Base-by-base conservation (phyloP, 2,329 filamentous ascomycete genomes). In the Aspergillus brasiliensis region DNA sequence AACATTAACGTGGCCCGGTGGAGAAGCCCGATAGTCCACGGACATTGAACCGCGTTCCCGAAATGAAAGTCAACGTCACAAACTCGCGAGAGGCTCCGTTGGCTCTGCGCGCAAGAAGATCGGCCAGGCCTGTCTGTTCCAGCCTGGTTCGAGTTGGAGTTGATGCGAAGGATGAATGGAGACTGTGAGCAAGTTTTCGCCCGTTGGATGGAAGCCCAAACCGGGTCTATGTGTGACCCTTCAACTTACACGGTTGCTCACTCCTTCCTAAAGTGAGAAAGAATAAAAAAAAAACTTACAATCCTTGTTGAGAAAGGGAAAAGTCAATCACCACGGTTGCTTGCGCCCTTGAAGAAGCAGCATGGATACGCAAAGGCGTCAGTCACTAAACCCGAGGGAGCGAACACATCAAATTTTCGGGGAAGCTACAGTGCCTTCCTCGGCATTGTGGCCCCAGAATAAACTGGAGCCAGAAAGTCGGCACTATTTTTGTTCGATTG, bases 1-100 rank as follows among this genome's bases (percentile, higher is more conserved):
- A 46, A 58, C 52, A 56, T 52, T 62, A 62, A 65, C 62, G 63
- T 66, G 57, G 62, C 57, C 59, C 40, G 58, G 67, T 68, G 66
- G 66, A 60, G 65, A 62, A 63, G 54, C 58, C 55, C 57, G 60
- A 66, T 63, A 64, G 58, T 55, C 61, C 56, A 60, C 59, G 65
- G 63, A 58, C 57, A 63, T 65, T 67, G 63, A 58, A 62, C 63
- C 62, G 65, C 57, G 54, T 61, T 58, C 61, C 65, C 66, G 66
- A 67, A 68, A 68, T 62, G 63, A 67, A 57, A 56, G 58, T 42
- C 57, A 61, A 57, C 57, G 57, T 63, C 62, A 60, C 59, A 54
- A 54, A 19, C 40, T 44, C 40, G 19, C 40, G 13, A 62, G 60
- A 56, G 51, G 55, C 62, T 63, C 65, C 46, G 28, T 49, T 28